Evolutionary conservation across 2,329 filamentous ascomycete species (phyloP).

Genomic region (Colletotrichum musicola): DNA sequence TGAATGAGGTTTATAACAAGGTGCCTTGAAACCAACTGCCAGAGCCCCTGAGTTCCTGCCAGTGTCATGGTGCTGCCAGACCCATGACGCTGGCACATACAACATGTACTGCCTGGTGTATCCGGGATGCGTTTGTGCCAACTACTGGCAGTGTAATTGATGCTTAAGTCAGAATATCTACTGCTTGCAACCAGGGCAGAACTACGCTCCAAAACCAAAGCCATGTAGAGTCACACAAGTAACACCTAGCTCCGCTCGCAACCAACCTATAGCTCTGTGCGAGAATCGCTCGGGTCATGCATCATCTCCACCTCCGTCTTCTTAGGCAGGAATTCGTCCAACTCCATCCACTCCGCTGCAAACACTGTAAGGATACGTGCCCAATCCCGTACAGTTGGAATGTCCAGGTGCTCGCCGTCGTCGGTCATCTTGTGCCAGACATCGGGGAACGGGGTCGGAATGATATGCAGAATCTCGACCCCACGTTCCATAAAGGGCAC

Average conservation of each 20-base stretch:
- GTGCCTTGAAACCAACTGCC: no score
- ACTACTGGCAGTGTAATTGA: not conserved
- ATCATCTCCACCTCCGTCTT: slow-evolving; percentile 42
- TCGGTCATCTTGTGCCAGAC: slow-evolving; percentile 92
- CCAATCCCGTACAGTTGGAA: slow-evolving; percentile 88
- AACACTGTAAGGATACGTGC: slow-evolving; percentile 86
- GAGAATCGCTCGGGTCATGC: slow-evolving; percentile 31
- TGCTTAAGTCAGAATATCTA: not conserved
- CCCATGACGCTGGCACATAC: not conserved
- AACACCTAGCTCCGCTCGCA: not conserved
- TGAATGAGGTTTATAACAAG: no score
- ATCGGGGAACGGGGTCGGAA: slow-evolving; percentile 82
- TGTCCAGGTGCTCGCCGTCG: slow-evolving; percentile 86
- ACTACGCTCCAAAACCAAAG: not conserved
- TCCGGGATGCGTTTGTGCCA: not conserved
- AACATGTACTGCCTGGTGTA: no score
- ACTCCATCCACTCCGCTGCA: slow-evolving; percentile 90
- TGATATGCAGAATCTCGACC: slow-evolving; percentile 90
- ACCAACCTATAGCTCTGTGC: slow-evolving; percentile 31
- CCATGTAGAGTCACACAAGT: not conserved
- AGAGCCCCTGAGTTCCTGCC: no score
- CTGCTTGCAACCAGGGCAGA: not conserved
- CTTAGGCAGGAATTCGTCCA: slow-evolving; percentile 60
- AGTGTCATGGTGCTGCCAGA: no score
- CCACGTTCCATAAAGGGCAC: slow-evolving; percentile 89